Evolutionary conservation across 768 basidiomycete species (phyloP).

Genomic region (Psilocybe azurescens): DNA sequence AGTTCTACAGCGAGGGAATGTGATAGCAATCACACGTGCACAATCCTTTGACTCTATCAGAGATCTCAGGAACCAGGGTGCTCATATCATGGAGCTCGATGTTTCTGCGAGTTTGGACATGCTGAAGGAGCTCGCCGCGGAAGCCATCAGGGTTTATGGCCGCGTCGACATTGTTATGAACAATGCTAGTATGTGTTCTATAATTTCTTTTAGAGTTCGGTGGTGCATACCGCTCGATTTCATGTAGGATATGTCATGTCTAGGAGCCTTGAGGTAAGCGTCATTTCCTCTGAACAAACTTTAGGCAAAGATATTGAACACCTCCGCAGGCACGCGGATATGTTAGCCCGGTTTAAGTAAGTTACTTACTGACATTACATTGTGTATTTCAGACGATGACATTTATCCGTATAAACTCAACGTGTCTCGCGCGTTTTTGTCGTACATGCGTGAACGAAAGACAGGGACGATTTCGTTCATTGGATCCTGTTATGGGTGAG

Average conservation of each 20-base stretch:
- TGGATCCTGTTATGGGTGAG: conserved; percentile 43
- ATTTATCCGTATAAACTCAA: conserved; percentile 27
- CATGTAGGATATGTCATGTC: conserved; percentile 36
- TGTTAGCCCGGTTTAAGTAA: conserved; percentile 35
- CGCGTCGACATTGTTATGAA: conserved; percentile 48
- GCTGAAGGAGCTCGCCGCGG: conserved; percentile 33
- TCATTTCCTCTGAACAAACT: background rate
- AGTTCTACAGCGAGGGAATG: conserved; percentile 50
- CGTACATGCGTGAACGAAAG: conserved; percentile 47
- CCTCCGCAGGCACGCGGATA: conserved; percentile 43
- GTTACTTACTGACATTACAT: background rate
- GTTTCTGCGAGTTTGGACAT: conserved; percentile 21
- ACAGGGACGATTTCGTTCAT: conserved; percentile 48
- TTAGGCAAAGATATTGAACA: background rate
- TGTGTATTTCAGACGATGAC: background rate
- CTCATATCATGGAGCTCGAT: conserved; percentile 13
- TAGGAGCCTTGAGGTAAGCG: conserved; percentile 36
- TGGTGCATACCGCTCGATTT: background rate
- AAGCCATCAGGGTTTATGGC: conserved; percentile 38
- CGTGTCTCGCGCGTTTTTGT: conserved; percentile 51
- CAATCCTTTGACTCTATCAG: conserved; percentile 39
- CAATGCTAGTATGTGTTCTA: conserved; percentile 37
- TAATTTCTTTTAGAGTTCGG: background rate
- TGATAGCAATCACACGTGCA: conserved; percentile 49
- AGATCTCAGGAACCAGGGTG: conserved; percentile 28